phyloP scores from a whole-genome alignment of 169 alveolate species.

The Plasmodium inui region DNA sequence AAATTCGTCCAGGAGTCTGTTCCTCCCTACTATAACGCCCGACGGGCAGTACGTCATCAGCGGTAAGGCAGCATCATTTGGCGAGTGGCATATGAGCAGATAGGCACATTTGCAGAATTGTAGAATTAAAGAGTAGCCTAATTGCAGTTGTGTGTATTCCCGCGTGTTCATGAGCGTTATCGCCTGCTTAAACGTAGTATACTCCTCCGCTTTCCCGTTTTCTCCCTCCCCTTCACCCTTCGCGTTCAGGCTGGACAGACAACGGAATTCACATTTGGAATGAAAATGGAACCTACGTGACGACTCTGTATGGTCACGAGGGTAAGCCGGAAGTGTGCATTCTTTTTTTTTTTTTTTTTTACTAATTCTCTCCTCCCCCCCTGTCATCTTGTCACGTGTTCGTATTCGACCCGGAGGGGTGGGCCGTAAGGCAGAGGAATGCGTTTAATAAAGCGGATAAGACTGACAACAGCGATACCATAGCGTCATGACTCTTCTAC shows the following conservation, averaged over 20 bases:
- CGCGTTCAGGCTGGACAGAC: slow-evolving; percentile 47
- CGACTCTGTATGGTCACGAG: slow-evolving; percentile 58
- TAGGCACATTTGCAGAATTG: background rate
- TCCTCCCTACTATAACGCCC: slow-evolving; percentile 68
- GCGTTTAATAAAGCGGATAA: background rate
- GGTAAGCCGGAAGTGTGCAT: slow-evolving; percentile 7
- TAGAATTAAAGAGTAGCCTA: no score
- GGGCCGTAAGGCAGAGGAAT: background rate
- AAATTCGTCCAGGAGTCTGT: background rate
- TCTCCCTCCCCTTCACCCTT: background rate
- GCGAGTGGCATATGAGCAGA: background rate
- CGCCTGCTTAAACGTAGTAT: background rate
- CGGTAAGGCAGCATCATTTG: slow-evolving; percentile 1
- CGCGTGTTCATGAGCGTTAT: background rate
- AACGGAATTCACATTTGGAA: slow-evolving; percentile 59
- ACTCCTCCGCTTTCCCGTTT: background rate
- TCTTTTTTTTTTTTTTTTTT: background rate
- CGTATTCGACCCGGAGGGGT: background rate
- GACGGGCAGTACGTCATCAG: slow-evolving; percentile 58
- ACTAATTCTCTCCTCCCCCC: background rate
- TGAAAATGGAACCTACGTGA: slow-evolving; percentile 46
- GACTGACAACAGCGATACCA: background rate
- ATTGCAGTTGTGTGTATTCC: background rate
- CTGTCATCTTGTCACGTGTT: background rate
- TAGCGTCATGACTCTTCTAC: background rate